Base-by-base conservation (phyloP, 495 filamentous ascomycete genomes). In the Pseudomonodictys pantanalensis region DNA sequence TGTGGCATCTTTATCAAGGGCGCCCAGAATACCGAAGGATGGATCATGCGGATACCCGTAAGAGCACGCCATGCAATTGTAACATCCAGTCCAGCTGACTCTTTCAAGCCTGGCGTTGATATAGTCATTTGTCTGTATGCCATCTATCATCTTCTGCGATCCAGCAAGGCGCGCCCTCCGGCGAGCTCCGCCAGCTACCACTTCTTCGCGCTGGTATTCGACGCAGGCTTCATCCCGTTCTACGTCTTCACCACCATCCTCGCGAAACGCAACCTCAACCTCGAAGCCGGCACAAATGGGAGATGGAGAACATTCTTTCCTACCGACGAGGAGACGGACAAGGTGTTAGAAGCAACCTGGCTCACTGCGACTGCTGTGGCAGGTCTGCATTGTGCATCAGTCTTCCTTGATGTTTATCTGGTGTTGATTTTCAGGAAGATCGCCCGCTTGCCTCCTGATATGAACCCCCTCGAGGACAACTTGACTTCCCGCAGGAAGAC, bases 381-480 rank as follows among this genome's bases (percentile, higher is more conserved):
- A 33, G 83, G 79, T 6, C 65, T 95, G 10, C 91, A 95, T 68
- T 72, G 85, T 1, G 52, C 92, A 8, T 89, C 88, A 2, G 70
- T 92, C 3, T 73, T 73, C 9, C 75, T 95, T 25, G 88, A 86
- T 1, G 69, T 88, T 20, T 95, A 83, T 64, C 77, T 96, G 6
- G 81, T 81, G 1, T 65, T 89, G 47, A 80, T 88, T 59, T 95
- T 95, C 83, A 83, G 84, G 9, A 83, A 89, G 62, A 96, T 96
- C 63, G 75, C 84, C 23, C 76, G 76, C 12, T 79, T 96, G 52
- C 91, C 91, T 1, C 91, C 91, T 0, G 91, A 96, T 64, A 88
- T 95, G 86, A 96, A 96, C 63, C 91, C 91, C 7, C 74, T 96
- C 7, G 91, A 96, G 66, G 84, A 88, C 63, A 87, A 93, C 64